Conservation (phyloP, 768 basidiomycete species). For the Lactarius psammicola region DNA sequence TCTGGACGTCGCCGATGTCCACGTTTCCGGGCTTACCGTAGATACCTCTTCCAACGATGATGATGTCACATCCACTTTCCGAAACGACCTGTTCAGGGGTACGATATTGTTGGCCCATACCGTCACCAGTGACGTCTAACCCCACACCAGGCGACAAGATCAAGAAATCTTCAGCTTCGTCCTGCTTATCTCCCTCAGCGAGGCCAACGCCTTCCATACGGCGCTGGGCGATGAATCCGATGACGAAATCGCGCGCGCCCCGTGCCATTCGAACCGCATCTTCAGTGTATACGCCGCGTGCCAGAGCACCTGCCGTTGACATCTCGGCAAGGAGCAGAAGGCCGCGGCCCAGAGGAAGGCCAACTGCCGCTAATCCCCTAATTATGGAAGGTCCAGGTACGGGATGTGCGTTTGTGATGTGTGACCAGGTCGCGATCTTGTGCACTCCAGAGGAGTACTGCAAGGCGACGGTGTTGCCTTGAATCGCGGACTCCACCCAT, state of each 20-base stretch:
- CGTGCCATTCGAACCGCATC: slow-evolving; percentile 88
- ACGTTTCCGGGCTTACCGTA: slow-evolving; percentile 61
- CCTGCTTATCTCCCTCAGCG: slow-evolving; percentile 28
- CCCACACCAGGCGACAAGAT: slow-evolving; percentile 93
- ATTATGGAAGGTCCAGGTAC: slow-evolving; percentile 96
- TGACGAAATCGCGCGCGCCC: slow-evolving; percentile 77
- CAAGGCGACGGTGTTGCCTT: slow-evolving; percentile 93
- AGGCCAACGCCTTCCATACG: slow-evolving; percentile 70
- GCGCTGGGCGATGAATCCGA: slow-evolving; percentile 92
- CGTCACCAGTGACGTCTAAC: slow-evolving; percentile 60
- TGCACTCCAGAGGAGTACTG: slow-evolving; percentile 94
- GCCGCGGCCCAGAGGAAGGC: slow-evolving; percentile 79
- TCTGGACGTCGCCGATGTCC: slow-evolving; percentile 48
- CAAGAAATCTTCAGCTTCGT: slow-evolving; percentile 68
- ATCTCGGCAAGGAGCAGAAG: slow-evolving; percentile 94
- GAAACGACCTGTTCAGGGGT: slow-evolving; percentile 82
- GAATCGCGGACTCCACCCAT: neutral
- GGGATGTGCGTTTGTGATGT: slow-evolving; percentile 95
- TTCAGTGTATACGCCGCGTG: slow-evolving; percentile 79
- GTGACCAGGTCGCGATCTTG: slow-evolving; percentile 93
- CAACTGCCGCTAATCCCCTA: slow-evolving; percentile 84
- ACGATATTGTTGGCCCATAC: slow-evolving; percentile 63
- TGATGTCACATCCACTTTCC: slow-evolving; percentile 86
- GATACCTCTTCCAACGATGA: slow-evolving; percentile 95
- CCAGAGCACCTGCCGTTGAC: slow-evolving; percentile 87